Base-by-base conservation (phyloP, 176 grass and related monocot species). In the Thalia dealbata region DNA sequence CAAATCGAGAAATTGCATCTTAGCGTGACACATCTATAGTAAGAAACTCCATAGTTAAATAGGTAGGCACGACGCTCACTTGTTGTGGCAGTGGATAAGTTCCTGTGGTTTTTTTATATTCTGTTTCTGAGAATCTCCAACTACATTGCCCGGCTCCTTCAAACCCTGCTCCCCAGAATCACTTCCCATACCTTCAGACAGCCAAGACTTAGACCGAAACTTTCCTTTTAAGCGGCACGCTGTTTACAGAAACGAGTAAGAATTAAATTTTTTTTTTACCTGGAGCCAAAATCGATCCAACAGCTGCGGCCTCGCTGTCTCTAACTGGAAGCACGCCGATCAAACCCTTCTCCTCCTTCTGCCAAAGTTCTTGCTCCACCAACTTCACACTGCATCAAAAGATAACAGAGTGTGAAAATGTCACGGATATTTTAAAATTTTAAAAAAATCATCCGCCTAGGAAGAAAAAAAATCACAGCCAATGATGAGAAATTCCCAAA, bases 281-380 rank as follows among this genome's bases (percentile, higher is more conserved):
- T 86, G 85, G 81, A 68, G 90, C 82, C 59, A 99, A 69, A 77
- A 99, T 74, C 5, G 95, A 92, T 44, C 85, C 90, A 67, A 92
- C 89, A 67, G 80, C 65, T 3, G 83, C 75, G 22, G 83, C 82
- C 60, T 91, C 90, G 0, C 83, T 86, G 83, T 93, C 95, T 27
- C 83, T 80, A 50, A 99, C 95, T 8, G 95, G 95, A 73, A 99
- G 95, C 28, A 99, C 95, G 1, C 95, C 95, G 7, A 99, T 99
- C 80, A 99, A 81, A 68, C 95, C 95, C 74, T 89, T 97, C 71
- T 99, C 90, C 71, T 91, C 95, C 76, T 80, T 84, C 68, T 99
- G 95, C 95, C 95, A 99, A 27, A 99, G 81, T 76, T 99, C 95
- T 82, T 99, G 95, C 75, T 99, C 95, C 51, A 99, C 95, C 61